Conservation (phyloP, 2,329 filamentous ascomycete genomes). For the Endothia cerciana region DNA sequence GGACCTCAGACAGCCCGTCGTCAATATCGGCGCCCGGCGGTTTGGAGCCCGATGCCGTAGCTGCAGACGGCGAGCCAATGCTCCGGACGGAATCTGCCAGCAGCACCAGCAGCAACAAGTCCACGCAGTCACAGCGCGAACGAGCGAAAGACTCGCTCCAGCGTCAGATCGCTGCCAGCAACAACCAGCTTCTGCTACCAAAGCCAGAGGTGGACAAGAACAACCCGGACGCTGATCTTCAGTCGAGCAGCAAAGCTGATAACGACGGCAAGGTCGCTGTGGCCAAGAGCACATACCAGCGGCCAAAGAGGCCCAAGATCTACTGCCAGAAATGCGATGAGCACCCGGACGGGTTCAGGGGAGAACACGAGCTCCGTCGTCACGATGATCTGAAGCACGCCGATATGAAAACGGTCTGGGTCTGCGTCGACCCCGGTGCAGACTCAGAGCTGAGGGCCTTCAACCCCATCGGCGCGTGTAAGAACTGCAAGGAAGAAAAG, state of each 20-base stretch:
- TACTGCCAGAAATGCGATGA: conserved; percentile 72
- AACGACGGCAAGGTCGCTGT: conserved; percentile 50
- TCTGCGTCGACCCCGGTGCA: conserved; percentile 60
- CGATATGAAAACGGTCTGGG: conserved; percentile 56
- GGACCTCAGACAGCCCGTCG: conserved; percentile 14
- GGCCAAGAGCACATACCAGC: conserved; percentile 52
- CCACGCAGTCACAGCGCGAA: conserved; percentile 48
- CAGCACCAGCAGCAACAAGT: conserved; percentile 52
- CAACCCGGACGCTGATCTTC: conserved; percentile 31
- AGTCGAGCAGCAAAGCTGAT: conserved; percentile 34
- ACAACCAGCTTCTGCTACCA: conserved; percentile 44
- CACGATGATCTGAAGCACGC: conserved; percentile 71
- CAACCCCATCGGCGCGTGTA: conserved; percentile 77
- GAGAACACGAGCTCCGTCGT: conserved; percentile 78
- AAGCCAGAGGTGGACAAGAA: conserved; percentile 44
- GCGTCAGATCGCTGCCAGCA: conserved; percentile 47
- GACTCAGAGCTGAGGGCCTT: conserved; percentile 53
- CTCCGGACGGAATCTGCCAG: conserved; percentile 54
- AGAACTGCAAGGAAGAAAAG: conserved; percentile 77
- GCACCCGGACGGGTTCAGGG: conserved; percentile 78
- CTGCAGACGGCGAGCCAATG: conserved; percentile 34
- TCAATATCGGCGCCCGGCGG: conserved; percentile 12
- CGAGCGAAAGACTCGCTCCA: conserved; percentile 53
- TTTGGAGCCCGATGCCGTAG: conserved; percentile 48
- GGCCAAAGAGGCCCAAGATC: conserved; percentile 72